Base-by-base conservation (phyloP, 1,284 basidiomycete species). In the Kwoniella shivajii region DNA sequence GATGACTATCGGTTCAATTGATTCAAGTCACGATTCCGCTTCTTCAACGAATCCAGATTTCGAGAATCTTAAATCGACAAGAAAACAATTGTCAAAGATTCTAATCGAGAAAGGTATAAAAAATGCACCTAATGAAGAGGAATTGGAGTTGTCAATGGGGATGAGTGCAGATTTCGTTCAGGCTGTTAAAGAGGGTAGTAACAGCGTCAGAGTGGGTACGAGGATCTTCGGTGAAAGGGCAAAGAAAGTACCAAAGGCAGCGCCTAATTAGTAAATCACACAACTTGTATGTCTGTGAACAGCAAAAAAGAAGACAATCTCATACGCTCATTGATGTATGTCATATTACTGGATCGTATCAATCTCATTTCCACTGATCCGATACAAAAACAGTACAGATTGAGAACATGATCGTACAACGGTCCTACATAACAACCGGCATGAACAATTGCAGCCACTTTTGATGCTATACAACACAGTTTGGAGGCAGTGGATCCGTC, bases 161-260 rank as follows among this genome's bases (percentile, higher is more conserved):
- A 99, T 99, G 95, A 95, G 92, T 54, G 88, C 87, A 56, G 95
- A 99, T 69, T 96, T 95, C 73, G 90, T 88, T 69, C 85, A 87
- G 39, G 95, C 95, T 1, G 79, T 96, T 57, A 83, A 82, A 73
- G 85, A 87, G 16, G 95, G 92, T 0, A 90, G 90, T 69, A 86
- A 89, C 68, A 86, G 92, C 52, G 92, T 98, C 1, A 80, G 95
- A 37, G 92, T 99, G 3, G 95, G 95, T 0, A 93, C 90, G 6
- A 86, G 88, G 22, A 92, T 97, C 54, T 97, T 98, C 74, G 95
- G 95, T 0, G 78, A 82, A 52, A 78, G 89, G 60, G 80, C 80
- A 38, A 83, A 81, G 77, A 88, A 86, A 20, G 45, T 47, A 20
- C n/a, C 45, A 6, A 47, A 47, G 18, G 33, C 31, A 18, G 45